A percentile compares a stretch with the other conserved stretches of the same genome.
These are phyloP conservation scores for Pleomassaria siparia DNA, from an alignment of 2,329 filamentous ascomycete species.

Conservation along the genomic window DNA sequence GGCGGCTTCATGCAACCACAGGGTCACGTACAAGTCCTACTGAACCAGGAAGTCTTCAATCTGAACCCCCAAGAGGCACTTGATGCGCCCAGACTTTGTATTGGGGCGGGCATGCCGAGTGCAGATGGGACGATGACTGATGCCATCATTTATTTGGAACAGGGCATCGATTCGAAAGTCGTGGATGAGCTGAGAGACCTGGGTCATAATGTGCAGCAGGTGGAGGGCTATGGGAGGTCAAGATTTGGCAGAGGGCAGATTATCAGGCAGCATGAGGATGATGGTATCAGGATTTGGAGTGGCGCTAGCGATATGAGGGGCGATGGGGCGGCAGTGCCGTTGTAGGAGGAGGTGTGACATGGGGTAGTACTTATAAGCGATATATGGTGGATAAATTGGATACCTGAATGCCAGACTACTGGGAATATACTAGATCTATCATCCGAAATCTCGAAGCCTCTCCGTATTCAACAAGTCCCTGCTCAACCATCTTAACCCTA, in stretches of 20 bases:
- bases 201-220: slow-evolving; percentile 72
- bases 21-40: slow-evolving; percentile 87
- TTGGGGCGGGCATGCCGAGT: slow-evolving; percentile 72
- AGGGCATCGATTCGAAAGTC: slow-evolving; percentile 72
- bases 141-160: slow-evolving; percentile 74
- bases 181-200: slow-evolving; percentile 66
- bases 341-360: slow-evolving; percentile 6
- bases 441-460: too few relatives aligned
- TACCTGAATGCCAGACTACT: too few relatives aligned
- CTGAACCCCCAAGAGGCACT: slow-evolving; percentile 84
- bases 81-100: slow-evolving; percentile 88
- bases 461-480: too few relatives aligned
- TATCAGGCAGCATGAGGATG: slow-evolving; percentile 76
- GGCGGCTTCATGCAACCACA: slow-evolving; percentile 98
- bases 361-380: background rate
- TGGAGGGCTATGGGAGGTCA: slow-evolving; percentile 65
- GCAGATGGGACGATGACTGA: slow-evolving; percentile 58
- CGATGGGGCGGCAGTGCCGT: slow-evolving; percentile 71
- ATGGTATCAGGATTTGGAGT: slow-evolving; percentile 75
- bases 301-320: slow-evolving; percentile 86
- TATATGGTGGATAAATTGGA: background rate
- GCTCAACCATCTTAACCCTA: too few relatives aligned
- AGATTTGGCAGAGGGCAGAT: slow-evolving; percentile 87
- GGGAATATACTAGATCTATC: too few relatives aligned
- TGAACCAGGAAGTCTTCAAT: slow-evolving; percentile 84